Percentiles rank a stretch among this genome's conserved stretches.
Conservation (phyloP, 345 rosid species). For the Cardiospermum halicacabum region DNA sequence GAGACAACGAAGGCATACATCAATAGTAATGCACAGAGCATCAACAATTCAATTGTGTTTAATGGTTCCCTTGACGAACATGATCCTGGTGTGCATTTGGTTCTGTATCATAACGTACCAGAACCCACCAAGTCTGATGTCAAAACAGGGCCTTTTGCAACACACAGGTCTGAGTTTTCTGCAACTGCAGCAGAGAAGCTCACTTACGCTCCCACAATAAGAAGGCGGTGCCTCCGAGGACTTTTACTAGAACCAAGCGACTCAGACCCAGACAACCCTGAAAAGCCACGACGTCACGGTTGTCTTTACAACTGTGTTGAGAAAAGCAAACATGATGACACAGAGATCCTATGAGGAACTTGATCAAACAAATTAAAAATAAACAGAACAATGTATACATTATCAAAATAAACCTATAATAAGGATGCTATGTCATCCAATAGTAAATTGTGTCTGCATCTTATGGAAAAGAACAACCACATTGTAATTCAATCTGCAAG, state of each 20-base stretch:
- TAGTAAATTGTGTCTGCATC: conserved; percentile 4
- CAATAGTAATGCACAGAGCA: conserved; percentile 64
- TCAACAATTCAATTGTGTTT: conserved; percentile 60
- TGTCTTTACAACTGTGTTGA: conserved; percentile 46
- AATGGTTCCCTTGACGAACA: conserved; percentile 51
- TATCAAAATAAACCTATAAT: conserved; percentile 12
- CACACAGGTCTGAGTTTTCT: conserved; percentile 31
- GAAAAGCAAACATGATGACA: conserved; percentile 43
- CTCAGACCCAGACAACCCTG: conserved; percentile 57
- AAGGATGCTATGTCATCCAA: conserved; percentile 27
- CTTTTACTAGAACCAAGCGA: conserved; percentile 72
- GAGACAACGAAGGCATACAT: conserved; percentile 36
- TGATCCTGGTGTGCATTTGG: conserved; percentile 64
- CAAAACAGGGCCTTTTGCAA: conserved; percentile 22
- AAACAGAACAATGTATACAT: not conserved
- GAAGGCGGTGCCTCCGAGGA: conserved; percentile 76
- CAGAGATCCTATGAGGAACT: conserved; percentile 21
- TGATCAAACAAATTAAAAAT: conserved; percentile 6
- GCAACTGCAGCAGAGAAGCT: conserved; percentile 45
- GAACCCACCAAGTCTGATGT: conserved; percentile 23
- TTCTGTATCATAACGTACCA: conserved; percentile 14
- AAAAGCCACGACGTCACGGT: conserved; percentile 71
- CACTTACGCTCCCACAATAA: conserved; percentile 48
- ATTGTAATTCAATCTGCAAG: conserved; percentile 2
- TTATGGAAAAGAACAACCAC: conserved; percentile 13